A percentile compares a stretch with the other conserved stretches of the same genome.
Evolutionary conservation across 2,329 filamentous ascomycete genomes (phyloP).

Genomic region (Alternaria ventricosa): DNA sequence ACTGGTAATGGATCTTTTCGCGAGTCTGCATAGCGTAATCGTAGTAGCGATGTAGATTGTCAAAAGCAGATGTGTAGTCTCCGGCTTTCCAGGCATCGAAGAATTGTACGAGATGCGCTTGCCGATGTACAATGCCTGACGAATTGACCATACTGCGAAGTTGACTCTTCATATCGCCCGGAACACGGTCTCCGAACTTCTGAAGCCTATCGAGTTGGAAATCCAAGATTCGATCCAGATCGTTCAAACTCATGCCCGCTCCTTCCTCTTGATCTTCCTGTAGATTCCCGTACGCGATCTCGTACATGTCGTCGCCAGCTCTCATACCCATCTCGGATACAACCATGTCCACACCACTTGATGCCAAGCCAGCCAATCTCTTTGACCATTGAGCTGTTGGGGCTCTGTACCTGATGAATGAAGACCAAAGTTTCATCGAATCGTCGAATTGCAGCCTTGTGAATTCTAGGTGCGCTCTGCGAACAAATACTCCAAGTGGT

Average conservation of each 20-base stretch:
- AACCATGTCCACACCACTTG: slow-evolving; percentile 63
- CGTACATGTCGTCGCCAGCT: slow-evolving; percentile 56
- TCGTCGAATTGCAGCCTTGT: slow-evolving; percentile 81
- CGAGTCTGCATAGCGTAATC: slow-evolving; percentile 91
- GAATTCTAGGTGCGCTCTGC: slow-evolving; percentile 80
- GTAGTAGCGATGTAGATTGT: slow-evolving; percentile 91
- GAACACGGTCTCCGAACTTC: slow-evolving; percentile 81
- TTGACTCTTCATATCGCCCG: slow-evolving; percentile 73
- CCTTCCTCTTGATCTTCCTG: slow-evolving; percentile 49
- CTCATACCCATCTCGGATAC: slow-evolving; percentile 65
- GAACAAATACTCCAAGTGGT: slow-evolving; percentile 81
- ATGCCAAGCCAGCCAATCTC: slow-evolving; percentile 38
- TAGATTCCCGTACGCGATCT: slow-evolving; percentile 59
- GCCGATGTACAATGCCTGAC: slow-evolving; percentile 71
- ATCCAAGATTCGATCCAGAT: slow-evolving; percentile 80
- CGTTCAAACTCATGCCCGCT: slow-evolving; percentile 71
- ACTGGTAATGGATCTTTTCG: slow-evolving; percentile 89
- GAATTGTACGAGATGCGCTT: slow-evolving; percentile 82
- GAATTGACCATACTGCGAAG: slow-evolving; percentile 73
- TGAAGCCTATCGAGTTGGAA: slow-evolving; percentile 91
- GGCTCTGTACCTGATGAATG: slow-evolving; percentile 80
- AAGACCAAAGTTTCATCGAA: slow-evolving; percentile 77
- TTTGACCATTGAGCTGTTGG: slow-evolving; percentile 71
- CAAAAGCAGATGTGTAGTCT: slow-evolving; percentile 88
- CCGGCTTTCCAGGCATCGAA: slow-evolving; percentile 91